phyloP scores from a whole-genome alignment of 2,329 filamentous ascomycete species.

The Verticillium albo-atrum region DNA sequence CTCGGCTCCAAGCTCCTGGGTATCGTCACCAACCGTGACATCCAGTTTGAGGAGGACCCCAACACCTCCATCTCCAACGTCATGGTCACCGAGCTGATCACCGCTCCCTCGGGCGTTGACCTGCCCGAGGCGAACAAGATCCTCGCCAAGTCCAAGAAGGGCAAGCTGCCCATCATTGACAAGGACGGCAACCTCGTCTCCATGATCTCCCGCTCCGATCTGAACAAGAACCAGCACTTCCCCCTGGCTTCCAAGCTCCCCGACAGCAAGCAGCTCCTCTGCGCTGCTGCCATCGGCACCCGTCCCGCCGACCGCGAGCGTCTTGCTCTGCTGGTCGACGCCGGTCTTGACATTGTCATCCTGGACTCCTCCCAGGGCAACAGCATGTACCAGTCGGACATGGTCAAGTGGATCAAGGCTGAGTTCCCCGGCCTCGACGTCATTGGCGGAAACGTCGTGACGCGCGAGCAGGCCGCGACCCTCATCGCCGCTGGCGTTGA shows the following conservation, averaged over 20 bases:
- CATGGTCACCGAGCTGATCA: constrained; percentile 94
- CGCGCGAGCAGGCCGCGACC: constrained; percentile 87
- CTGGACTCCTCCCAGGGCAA: constrained; percentile 97
- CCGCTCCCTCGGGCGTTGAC: constrained; percentile 76
- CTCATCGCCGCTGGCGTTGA: constrained; percentile 93
- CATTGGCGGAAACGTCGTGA: constrained; percentile 98
- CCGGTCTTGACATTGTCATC: constrained; percentile 90
- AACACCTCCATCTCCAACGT: constrained; percentile 74
- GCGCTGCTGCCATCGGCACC: constrained; percentile 92
- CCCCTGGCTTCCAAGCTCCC: constrained; percentile 94
- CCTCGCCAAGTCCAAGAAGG: constrained; percentile 94
- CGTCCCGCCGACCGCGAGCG: constrained; percentile 87
- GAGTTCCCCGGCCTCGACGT: constrained; percentile 85
- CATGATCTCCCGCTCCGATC: constrained; percentile 87
- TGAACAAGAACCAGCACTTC: constrained; percentile 98
- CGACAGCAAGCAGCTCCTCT: constrained; percentile 95
- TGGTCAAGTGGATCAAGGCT: constrained; percentile 94
- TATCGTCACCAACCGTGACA: constrained; percentile 96
- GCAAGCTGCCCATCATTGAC: constrained; percentile 93
- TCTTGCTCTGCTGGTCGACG: constrained; percentile 83
- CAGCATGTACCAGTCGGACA: constrained; percentile 97
- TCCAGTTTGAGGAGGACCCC: constrained; percentile 85
- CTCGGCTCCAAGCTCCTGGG: constrained; percentile 94
- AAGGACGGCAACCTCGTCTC: constrained; percentile 80
- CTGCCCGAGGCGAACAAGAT: constrained; percentile 89